Percentiles rank a stretch among this genome's conserved stretches.
phyloP scores from a whole-genome alignment of 768 basidiomycete genomes.

The Leccinum rimulosum region DNA sequence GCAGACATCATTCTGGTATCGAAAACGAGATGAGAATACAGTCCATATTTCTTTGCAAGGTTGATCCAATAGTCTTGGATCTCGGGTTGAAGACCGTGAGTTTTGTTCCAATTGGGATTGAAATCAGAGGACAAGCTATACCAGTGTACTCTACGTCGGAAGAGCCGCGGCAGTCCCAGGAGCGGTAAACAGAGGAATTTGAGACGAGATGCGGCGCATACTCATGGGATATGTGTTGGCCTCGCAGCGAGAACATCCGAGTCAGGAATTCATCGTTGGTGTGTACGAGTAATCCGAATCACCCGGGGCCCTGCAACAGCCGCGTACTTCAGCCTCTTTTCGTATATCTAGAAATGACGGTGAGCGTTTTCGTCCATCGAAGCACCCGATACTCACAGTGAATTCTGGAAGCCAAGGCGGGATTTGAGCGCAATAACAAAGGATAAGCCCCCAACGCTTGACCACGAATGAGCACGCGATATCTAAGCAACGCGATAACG shows the following conservation, averaged over 20 bases:
- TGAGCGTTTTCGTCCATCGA: background rate
- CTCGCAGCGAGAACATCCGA: conserved; percentile 15
- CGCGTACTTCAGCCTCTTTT: conserved; percentile 45
- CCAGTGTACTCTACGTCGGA: conserved; percentile 44
- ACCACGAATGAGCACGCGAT: background rate
- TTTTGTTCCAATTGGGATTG: conserved; percentile 42
- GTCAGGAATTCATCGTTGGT: background rate
- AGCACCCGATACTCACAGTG: conserved; percentile 30
- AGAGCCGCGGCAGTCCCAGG: conserved; percentile 36
- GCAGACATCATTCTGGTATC: conserved; percentile 43
- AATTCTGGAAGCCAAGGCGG: conserved; percentile 37
- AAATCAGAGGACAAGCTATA: conserved; percentile 49
- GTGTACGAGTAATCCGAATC: conserved; percentile 15
- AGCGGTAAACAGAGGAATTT: background rate
- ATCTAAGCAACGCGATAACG: background rate
- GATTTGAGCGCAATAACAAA: conserved; percentile 42
- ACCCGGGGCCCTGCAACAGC: conserved; percentile 46
- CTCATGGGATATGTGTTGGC: conserved; percentile 27
- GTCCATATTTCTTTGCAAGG: conserved; percentile 41
- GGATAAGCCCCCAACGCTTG: conserved; percentile 41
- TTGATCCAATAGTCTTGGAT: conserved; percentile 44
- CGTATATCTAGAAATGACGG: conserved; percentile 36
- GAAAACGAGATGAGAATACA: conserved; percentile 42
- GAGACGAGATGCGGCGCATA: conserved; percentile 1
- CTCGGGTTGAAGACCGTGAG: conserved; percentile 40